Evolutionary conservation across 441 rosid species (phyloP), one percentile per base, ranked within the genome.

Genomic region (Brassica balearica): DNA sequence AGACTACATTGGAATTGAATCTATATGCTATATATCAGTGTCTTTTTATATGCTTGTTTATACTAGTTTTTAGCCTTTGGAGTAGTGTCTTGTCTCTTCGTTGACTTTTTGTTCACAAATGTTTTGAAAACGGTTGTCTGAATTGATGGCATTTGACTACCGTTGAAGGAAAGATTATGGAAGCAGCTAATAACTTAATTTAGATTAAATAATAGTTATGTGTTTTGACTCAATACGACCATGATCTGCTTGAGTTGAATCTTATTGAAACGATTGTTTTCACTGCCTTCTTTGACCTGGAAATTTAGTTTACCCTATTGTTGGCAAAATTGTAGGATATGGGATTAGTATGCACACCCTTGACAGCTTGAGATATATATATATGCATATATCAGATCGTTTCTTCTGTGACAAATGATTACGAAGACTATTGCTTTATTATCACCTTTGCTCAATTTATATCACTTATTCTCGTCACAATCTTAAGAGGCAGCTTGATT

Each of bases 81-180:
- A 55, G 19, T 65, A 60, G 65, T 6, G 41, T 20, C 36, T 32
- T 32, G 66, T 62, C 78, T 73, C 14, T 36, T 8, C 46, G 75
- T 79, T 79, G 78, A 74, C 79, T 17, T 72, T 72, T 58, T 20
- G 60, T 20, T 2, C 64, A 27, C 51, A 34, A 68, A 61, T 65
- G 32, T 43, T 17, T 3, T 38, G 41, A 29, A 4, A 4, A 29
- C 34, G n/a, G 2, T 58, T 34, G 29, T 67, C 12, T 59, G 19
- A 11, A 29, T 77, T 72, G 81, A 65, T 62, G 22, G 55, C 38
- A 41, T 59, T 72, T 71, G 81, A 78, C 77, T 69, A 46, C 69
- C 69, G 29, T 56, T 29, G 68, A 72, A 43, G 14, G 22, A 32
- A 29, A 19, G n/a, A 66, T 11, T 72, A 12, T 58, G 53, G 43